These are phyloP conservation scores for Dorcoceras hygrometricum DNA, from an alignment of 257 asterid species.

Conservation along the genomic window DNA sequence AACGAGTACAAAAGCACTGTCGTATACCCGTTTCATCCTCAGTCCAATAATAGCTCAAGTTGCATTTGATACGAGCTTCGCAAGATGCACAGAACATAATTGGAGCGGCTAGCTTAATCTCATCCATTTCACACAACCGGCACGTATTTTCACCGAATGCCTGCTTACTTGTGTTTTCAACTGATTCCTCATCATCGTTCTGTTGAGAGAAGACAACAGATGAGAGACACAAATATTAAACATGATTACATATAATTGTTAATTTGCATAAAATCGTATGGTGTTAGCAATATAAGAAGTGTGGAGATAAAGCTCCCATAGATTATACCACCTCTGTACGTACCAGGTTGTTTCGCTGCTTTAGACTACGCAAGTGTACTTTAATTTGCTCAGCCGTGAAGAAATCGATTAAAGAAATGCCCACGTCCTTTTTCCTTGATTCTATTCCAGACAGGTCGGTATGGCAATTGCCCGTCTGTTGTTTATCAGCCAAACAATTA, in stretches of 20 bases:
- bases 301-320: not conserved
- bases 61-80: slow-evolving; percentile 38
- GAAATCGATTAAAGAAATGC: slow-evolving; percentile 60
- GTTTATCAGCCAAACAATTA: slow-evolving; percentile 25
- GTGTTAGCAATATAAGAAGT: not conserved
- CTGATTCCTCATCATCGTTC: slow-evolving; percentile 24
- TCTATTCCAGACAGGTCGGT: slow-evolving; percentile 17
- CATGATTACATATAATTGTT: slow-evolving; percentile 5
- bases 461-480: slow-evolving; percentile 22
- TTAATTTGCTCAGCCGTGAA: slow-evolving; percentile 57
- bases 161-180: slow-evolving; percentile 16
- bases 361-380: slow-evolving; percentile 55
- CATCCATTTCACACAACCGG: slow-evolving; percentile 46
- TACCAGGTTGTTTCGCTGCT: slow-evolving; percentile 39
- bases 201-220: slow-evolving; percentile 18
- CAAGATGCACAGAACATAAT: slow-evolving; percentile 52
- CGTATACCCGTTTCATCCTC: slow-evolving; percentile 31
- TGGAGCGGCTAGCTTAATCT: slow-evolving; percentile 39
- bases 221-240: slow-evolving; percentile 1
- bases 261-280: not conserved
- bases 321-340: slow-evolving; percentile 20
- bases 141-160: slow-evolving; percentile 41
- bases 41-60: slow-evolving; percentile 39
- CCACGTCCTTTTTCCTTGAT: slow-evolving; percentile 33
- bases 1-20: slow-evolving; percentile 43